Percentiles rank a stretch among this genome's conserved stretches.
Evolutionary conservation across 2,329 filamentous ascomycete genomes (phyloP).

Genomic region (Ilyonectria mors-panacis): DNA sequence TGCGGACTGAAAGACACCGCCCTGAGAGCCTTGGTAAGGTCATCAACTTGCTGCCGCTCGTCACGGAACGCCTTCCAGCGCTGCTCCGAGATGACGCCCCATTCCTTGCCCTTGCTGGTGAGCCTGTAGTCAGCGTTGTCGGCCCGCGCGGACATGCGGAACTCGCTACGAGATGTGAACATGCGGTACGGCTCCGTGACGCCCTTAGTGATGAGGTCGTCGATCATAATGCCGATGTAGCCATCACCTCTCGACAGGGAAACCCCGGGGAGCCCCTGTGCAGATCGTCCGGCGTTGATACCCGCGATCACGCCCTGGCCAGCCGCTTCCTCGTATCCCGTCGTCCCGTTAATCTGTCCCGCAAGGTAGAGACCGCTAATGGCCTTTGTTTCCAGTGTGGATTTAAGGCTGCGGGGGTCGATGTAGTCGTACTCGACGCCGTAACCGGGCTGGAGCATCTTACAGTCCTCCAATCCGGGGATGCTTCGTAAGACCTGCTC

Average conservation of each 20-base stretch:
- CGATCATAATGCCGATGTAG: constrained; percentile 99
- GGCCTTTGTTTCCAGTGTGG: constrained; percentile 94
- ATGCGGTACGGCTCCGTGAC: constrained; percentile 98
- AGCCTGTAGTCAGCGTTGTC: constrained; percentile 95
- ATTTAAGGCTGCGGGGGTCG: constrained; percentile 87
- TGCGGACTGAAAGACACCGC: constrained; percentile 70
- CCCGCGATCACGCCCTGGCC: constrained; percentile 94
- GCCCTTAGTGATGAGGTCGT: constrained; percentile 96
- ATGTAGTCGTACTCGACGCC: constrained; percentile 99
- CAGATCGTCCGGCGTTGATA: constrained; percentile 90
- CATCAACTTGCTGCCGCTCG: constrained; percentile 76
- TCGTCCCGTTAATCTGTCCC: constrained; percentile 98
- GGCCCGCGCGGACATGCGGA: constrained; percentile 90
- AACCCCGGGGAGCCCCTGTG: constrained; percentile 75
- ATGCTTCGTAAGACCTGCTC: constrained; percentile 89
- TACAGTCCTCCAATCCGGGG: constrained; percentile 87
- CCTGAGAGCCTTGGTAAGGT: constrained; percentile 74
- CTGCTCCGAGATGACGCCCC: constrained; percentile 82
- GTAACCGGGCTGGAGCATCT: constrained; percentile 95
- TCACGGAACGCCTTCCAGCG: constrained; percentile 82
- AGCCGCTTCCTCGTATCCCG: constrained; percentile 97
- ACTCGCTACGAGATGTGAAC: constrained; percentile 97
- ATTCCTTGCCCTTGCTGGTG: constrained; percentile 81
- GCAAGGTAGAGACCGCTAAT: constrained; percentile 92
- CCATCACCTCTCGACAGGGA: constrained; percentile 86